phyloP scores from a whole-genome alignment of 345 rosid species.

The Pistacia atlantica region DNA sequence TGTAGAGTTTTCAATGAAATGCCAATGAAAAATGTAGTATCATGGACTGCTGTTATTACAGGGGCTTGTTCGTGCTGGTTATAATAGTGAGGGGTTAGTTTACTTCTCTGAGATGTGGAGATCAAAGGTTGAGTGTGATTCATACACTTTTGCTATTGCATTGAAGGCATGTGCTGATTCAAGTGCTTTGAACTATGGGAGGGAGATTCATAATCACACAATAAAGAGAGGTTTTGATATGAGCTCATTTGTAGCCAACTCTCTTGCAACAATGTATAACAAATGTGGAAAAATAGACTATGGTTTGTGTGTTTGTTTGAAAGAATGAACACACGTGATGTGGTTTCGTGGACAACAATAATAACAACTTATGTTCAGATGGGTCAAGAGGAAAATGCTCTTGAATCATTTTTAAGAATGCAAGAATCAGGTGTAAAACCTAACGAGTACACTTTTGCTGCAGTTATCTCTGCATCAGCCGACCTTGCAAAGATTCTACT shows the following conservation, averaged over 20 bases:
- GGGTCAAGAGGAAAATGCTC: conserved; percentile 62
- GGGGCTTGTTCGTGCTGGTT: conserved; percentile 69
- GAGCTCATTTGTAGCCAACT: conserved; percentile 64
- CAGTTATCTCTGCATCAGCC: conserved; percentile 66
- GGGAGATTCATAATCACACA: conserved; percentile 71
- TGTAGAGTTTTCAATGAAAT: conserved; percentile 65
- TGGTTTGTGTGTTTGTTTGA: conserved; percentile 58
- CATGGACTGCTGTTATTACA: conserved; percentile 89
- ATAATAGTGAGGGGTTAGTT: conserved; percentile 49
- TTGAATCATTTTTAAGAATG: conserved; percentile 61
- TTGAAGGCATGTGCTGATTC: conserved; percentile 80
- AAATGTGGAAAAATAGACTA: conserved; percentile 73
- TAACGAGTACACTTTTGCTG: conserved; percentile 72
- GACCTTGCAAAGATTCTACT: conserved; percentile 58
- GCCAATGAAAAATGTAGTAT: conserved; percentile 62
- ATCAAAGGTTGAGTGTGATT: conserved; percentile 49
- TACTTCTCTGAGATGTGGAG: conserved; percentile 73
- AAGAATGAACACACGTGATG: conserved; percentile 60
- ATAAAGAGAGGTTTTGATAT: conserved; percentile 56
- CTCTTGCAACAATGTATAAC: conserved; percentile 70
- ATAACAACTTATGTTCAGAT: conserved; percentile 57
- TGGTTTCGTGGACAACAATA: conserved; percentile 81
- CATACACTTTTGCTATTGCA: conserved; percentile 57
- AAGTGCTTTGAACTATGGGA: conserved; percentile 60
- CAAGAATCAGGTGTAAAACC: conserved; percentile 54